phyloP scores from a whole-genome alignment of 164 flowering plant genomes.

The Hamamelis virginiana region DNA sequence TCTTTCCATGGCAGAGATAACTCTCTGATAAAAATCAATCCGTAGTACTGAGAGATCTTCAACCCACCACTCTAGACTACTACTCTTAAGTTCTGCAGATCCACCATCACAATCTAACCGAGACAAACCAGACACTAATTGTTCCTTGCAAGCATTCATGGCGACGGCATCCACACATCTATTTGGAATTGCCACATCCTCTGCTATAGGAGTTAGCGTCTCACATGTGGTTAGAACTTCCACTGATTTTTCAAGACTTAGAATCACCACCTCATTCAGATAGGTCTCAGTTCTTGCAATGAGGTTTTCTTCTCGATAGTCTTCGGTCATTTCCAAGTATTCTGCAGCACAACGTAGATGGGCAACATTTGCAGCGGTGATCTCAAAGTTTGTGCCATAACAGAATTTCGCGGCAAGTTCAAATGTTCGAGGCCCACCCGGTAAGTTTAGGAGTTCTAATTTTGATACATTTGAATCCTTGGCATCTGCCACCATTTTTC shows the following conservation, averaged over 20 bases:
- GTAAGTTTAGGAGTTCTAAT: constrained; percentile 52
- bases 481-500: constrained; percentile 56
- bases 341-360: constrained; percentile 65
- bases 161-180: constrained; percentile 66
- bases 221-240: constrained; percentile 56
- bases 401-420: constrained; percentile 71
- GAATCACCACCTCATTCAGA: constrained; percentile 46
- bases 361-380: constrained; percentile 55
- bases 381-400: constrained; percentile 70
- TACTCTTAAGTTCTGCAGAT: constrained; percentile 34
- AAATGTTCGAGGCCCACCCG: constrained; percentile 61
- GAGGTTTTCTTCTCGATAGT: constrained; percentile 60
- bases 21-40: constrained; percentile 51
- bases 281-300: constrained; percentile 51
- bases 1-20: constrained; percentile 53
- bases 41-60: constrained; percentile 56
- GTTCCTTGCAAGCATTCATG: constrained; percentile 63
- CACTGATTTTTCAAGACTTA: constrained; percentile 55
- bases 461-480: constrained; percentile 38
- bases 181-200: constrained; percentile 46
- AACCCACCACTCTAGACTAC: constrained; percentile 65
- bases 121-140: constrained; percentile 55
- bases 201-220: constrained; percentile 39
- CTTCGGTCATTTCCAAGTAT: constrained; percentile 77
- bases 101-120: constrained; percentile 38